These are phyloP conservation scores for Ogataea trehaloabstinens DNA, from an alignment of 805 yeast genomes.

Conservation along the genomic window DNA sequence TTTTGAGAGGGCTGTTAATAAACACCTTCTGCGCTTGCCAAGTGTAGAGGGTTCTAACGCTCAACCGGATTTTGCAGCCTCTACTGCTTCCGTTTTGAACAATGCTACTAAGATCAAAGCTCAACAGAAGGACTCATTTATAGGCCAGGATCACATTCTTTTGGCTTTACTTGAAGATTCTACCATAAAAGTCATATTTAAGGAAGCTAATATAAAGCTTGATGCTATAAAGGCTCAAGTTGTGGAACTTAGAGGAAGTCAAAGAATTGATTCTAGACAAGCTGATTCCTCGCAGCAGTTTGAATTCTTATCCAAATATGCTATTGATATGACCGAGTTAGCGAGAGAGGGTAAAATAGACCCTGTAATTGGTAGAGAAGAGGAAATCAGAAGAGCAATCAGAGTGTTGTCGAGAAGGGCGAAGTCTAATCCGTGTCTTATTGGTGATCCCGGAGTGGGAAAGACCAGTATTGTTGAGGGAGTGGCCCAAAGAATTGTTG, in stretches of 20 bases:
- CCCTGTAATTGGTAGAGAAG: slow-evolving; percentile 98
- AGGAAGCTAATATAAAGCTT: slow-evolving; percentile 64
- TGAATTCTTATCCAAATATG: slow-evolving; percentile 87
- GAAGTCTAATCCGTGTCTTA: slow-evolving; percentile 92
- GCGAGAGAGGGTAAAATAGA: slow-evolving; percentile 94
- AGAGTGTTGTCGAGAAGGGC: slow-evolving; percentile 96
- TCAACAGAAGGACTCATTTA: slow-evolving; percentile 85
- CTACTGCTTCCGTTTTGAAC: slow-evolving; percentile 72
- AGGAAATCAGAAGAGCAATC: slow-evolving; percentile 93
- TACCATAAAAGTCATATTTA: slow-evolving; percentile 65
- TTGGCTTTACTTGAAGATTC: slow-evolving; percentile 81
- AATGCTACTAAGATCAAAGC: slow-evolving; percentile 75
- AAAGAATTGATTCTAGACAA: slow-evolving; percentile 86
- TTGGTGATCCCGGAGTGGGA: slow-evolving; percentile 99
- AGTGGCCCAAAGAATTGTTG: slow-evolving; percentile 95
- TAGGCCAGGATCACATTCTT: slow-evolving; percentile 92
- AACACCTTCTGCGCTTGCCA: slow-evolving; percentile 78
- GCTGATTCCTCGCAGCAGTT: slow-evolving; percentile 86
- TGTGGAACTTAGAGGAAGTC: slow-evolving; percentile 79
- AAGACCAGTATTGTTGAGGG: slow-evolving; percentile 98
- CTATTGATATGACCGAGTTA: slow-evolving; percentile 88
- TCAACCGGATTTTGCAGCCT: slow-evolving; percentile 70
- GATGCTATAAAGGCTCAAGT: slow-evolving; percentile 78
- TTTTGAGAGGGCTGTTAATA: slow-evolving; percentile 78
- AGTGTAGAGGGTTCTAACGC: slow-evolving; percentile 87